Evolutionary conservation across 2,329 filamentous ascomycete species (phyloP).

Genomic region (Nemania sp.): DNA sequence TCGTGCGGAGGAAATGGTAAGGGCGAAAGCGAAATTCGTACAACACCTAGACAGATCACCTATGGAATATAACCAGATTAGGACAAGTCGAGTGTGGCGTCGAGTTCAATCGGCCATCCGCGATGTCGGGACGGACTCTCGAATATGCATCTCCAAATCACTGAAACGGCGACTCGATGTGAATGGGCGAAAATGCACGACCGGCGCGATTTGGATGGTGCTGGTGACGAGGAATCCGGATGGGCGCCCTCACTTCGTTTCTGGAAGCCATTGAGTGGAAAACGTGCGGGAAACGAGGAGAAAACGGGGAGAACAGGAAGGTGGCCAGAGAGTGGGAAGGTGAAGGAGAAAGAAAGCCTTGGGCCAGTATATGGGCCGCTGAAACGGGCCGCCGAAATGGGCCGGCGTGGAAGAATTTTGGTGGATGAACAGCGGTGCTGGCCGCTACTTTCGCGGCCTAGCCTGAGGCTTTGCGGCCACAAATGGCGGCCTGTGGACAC

Average conservation of each 20-base stretch:
- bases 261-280: slow-evolving; percentile 26
- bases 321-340: not conserved
- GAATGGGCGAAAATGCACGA: slow-evolving; percentile 20
- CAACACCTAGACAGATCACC: slow-evolving; percentile 4
- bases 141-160: slow-evolving; percentile 19
- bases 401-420: slow-evolving; percentile 26
- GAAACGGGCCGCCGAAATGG: slow-evolving; percentile 34
- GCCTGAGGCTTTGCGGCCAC: slow-evolving; percentile 39
- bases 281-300: not conserved
- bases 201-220: not conserved
- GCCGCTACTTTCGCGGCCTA: slow-evolving; percentile 31
- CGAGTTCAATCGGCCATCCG: slow-evolving; percentile 23
- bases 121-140: slow-evolving; percentile 25
- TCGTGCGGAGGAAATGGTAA: slow-evolving; percentile 15
- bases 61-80: slow-evolving; percentile 7
- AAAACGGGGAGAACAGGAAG: not conserved
- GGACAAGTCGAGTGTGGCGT: slow-evolving; percentile 16
- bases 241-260: slow-evolving; percentile 35
- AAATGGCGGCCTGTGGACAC: slow-evolving; percentile 33
- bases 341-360: slow-evolving; percentile 29
- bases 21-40: slow-evolving; percentile 7
- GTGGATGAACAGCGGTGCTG: slow-evolving; percentile 27
- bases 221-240: slow-evolving; percentile 1
- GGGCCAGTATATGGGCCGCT: slow-evolving; percentile 31
- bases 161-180: slow-evolving; percentile 29